Percentiles rank a stretch among this genome's conserved stretches.
These are phyloP conservation scores for Senna siamea DNA, from an alignment of 306 rosid genomes.

Conservation along the genomic window DNA sequence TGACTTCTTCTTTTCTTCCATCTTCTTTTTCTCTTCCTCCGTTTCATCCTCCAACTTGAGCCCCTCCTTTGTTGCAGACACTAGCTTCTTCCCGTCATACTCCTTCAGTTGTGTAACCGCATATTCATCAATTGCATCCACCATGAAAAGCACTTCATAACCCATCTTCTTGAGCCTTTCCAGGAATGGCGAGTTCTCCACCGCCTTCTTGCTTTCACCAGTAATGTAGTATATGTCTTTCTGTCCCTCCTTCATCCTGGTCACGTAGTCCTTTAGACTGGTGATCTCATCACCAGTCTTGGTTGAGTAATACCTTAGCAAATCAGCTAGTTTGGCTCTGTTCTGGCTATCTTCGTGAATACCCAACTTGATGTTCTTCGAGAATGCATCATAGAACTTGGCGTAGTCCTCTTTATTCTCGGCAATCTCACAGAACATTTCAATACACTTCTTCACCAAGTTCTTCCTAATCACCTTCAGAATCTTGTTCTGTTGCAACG, in stretches of 20 bases:
- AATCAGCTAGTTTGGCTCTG: conserved; percentile 56
- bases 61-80: conserved; percentile 67
- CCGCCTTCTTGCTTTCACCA: conserved; percentile 65
- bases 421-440: conserved; percentile 63
- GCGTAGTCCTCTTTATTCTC: conserved; percentile 65
- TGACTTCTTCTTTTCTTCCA: conserved; percentile 60
- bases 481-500: conserved; percentile 65
- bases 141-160: conserved; percentile 65
- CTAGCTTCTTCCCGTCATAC: conserved; percentile 63
- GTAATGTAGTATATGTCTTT: conserved; percentile 64
- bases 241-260: conserved; percentile 70
- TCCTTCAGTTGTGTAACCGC: conserved; percentile 60
- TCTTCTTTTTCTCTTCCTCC: conserved; percentile 57
- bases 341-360: conserved; percentile 71
- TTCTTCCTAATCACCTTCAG: conserved; percentile 66
- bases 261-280: conserved; percentile 63
- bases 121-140: conserved; percentile 71
- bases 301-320: conserved; percentile 64
- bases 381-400: conserved; percentile 61
- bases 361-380: conserved; percentile 64
- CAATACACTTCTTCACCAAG: conserved; percentile 65
- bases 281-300: conserved; percentile 70
- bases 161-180: conserved; percentile 66
- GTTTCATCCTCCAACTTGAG: conserved; percentile 59
- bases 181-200: conserved; percentile 65